Evolutionary conservation across 768 basidiomycete species (phyloP).

Genomic region (Auricularia sp.): DNA sequence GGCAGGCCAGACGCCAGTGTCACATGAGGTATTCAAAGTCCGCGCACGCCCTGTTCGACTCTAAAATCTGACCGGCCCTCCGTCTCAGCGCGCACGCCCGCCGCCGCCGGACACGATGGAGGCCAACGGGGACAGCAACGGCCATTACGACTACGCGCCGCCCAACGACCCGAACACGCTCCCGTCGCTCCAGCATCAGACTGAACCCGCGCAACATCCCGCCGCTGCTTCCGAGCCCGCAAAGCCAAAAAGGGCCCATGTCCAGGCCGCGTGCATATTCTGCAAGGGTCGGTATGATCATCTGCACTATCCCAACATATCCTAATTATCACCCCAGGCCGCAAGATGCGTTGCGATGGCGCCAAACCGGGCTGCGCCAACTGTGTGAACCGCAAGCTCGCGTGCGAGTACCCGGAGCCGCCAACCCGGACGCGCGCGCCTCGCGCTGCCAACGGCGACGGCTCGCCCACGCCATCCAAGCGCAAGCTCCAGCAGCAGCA

Average conservation of each 20-base stretch:
- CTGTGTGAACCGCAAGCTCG: background rate
- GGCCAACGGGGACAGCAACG: background rate
- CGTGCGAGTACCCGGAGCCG: background rate
- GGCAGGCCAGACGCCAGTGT: no score
- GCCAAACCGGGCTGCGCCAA: background rate
- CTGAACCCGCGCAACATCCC: background rate
- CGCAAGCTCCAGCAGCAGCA: background rate
- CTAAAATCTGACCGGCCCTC: background rate
- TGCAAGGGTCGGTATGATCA: background rate
- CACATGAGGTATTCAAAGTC: background rate
- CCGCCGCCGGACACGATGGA: background rate
- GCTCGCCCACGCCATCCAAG: background rate
- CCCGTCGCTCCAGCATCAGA: background rate
- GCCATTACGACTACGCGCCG: background rate
- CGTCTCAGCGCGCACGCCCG: background rate
- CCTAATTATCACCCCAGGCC: background rate
- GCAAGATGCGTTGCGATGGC: conserved; percentile 3
- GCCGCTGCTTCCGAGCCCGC: background rate
- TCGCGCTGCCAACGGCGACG: background rate
- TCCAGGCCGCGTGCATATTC: background rate
- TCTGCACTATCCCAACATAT: background rate
- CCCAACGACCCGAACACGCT: background rate
- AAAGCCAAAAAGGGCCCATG: background rate
- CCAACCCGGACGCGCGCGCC: background rate
- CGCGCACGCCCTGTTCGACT: background rate